Base-by-base conservation (phyloP, 2,329 filamentous ascomycete species). In the Ophiostoma triangulosporum region DNA sequence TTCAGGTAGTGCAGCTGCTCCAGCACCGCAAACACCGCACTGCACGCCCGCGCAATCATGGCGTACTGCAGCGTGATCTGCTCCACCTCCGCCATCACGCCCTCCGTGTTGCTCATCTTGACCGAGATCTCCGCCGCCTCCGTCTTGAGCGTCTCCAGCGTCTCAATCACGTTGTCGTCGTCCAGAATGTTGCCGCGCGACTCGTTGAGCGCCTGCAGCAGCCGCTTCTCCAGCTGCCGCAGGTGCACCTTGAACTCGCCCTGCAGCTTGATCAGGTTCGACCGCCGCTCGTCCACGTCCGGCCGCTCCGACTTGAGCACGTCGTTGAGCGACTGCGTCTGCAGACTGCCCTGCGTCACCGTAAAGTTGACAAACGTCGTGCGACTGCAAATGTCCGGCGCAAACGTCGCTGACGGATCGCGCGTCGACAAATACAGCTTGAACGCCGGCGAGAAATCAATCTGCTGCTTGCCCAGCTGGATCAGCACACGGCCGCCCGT, bases 281-380 rank as follows among this genome's bases (percentile, higher is more conserved):
- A 95, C 54, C 93, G 83, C 59, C 93, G 81, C 73, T 97, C 90
- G 65, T 98, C 93, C 17, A 98, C 89, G 69, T 98, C 93, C 4
- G 94, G 93, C 54, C 94, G 82, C 73, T 98, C 93, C 14, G 90
- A 95, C 69, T 97, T 97, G 64, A 98, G 79, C 32, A 97, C 93
- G 59, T 98, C 90, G 61, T 96, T 96, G 60, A 98, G 80, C 1
- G 93, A 96, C 69, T 98, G 93, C 2, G 93, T 97, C 71, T 95
- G 93, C 64, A 98, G 76, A 75, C 91, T 97, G 78, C 93, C 96
- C 71, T 97, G 91, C 4, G 93, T 98, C 58, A 98, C 91, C 1
- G 94, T 97, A 62, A 98, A 98, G 71, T 98, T 98, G 77, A 98
- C 93, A 69, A 98, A 95, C 0, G 94, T 98, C 6, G 93, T 97